These are phyloP conservation scores for Exophiala aquamarina DNA, from an alignment of 2,329 filamentous ascomycete genomes.

Conservation along the genomic window DNA sequence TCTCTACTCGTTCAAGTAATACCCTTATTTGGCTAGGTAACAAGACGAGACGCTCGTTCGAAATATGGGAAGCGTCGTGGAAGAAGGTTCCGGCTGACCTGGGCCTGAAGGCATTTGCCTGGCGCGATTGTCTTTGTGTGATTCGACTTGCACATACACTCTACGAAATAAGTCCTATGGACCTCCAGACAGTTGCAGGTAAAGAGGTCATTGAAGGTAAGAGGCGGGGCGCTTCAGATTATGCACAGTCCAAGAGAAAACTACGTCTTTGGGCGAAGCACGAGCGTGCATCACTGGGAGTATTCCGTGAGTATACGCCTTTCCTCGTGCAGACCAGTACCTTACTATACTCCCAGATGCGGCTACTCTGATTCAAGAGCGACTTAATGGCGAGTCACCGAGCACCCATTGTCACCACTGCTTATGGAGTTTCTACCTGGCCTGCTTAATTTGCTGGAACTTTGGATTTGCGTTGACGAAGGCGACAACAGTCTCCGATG, in stretches of 20 bases:
- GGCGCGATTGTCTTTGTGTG: conserved; percentile 10
- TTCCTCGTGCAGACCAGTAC: no score
- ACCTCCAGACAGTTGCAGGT: conserved; percentile 9
- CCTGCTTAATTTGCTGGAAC: conserved; percentile 56
- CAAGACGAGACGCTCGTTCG: conserved; percentile 4
- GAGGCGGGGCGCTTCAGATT: conserved; percentile 6
- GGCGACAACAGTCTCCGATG: not conserved
- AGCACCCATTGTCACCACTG: conserved; percentile 44
- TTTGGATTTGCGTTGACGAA: conserved; percentile 8
- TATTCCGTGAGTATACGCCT: not conserved
- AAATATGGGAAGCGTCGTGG: conserved; percentile 9
- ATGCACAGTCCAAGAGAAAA: conserved; percentile 7
- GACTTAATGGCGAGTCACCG: not conserved
- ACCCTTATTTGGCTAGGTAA: not conserved
- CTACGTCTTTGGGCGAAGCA: conserved; percentile 8
- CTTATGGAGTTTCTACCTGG: conserved; percentile 63
- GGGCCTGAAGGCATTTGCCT: not conserved
- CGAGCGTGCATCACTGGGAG: conserved; percentile 3
- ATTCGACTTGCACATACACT: conserved; percentile 9
- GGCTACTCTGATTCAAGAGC: conserved; percentile 4
- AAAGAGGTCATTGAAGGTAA: conserved; percentile 12
- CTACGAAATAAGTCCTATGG: conserved; percentile 11
- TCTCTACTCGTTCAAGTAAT: not conserved
- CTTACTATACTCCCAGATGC: conserved; percentile 1
- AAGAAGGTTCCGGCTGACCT: not conserved